phyloP scores from a whole-genome alignment of 2,329 filamentous ascomycete species.

The Lasiodiplodia theobromae region DNA sequence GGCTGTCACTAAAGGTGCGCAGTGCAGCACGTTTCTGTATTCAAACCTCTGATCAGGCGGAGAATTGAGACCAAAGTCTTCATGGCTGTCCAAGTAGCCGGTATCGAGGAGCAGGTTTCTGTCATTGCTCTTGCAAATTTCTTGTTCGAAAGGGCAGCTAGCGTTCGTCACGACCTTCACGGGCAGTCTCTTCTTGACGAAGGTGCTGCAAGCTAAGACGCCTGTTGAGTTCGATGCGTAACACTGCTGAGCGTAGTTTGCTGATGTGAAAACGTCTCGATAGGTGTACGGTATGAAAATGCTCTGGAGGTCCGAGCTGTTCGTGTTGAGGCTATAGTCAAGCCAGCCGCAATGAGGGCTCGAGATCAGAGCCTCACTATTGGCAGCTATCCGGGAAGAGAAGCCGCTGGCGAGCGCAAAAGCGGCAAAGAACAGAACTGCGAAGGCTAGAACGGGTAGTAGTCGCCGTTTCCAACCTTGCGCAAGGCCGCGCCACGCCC shows the following conservation, averaged over 20 bases:
- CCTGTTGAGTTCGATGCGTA: slow-evolving; percentile 8
- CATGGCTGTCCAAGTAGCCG: background rate
- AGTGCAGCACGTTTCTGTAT: background rate
- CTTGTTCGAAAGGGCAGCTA: background rate
- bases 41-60: background rate
- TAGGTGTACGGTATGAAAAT: background rate
- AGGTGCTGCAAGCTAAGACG: background rate
- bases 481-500: background rate
- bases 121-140: background rate
- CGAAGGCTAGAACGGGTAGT: background rate
- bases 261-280: background rate
- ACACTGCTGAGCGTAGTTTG: slow-evolving; percentile 13
- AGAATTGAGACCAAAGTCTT: background rate
- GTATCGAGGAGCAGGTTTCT: background rate
- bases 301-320: background rate
- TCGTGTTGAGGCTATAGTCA: background rate
- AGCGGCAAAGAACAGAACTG: slow-evolving; percentile 4
- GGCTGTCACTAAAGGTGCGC: background rate
- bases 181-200: background rate
- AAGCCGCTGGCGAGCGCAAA: slow-evolving; percentile 29
- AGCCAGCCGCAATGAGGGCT: slow-evolving; percentile 16
- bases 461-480: background rate
- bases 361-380: slow-evolving; percentile 17
- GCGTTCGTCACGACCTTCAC: background rate
- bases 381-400: slow-evolving; percentile 23